Base-by-base conservation (phyloP, 1,139 yeast genomes). In the Yamadazyma atmosphaerica region DNA sequence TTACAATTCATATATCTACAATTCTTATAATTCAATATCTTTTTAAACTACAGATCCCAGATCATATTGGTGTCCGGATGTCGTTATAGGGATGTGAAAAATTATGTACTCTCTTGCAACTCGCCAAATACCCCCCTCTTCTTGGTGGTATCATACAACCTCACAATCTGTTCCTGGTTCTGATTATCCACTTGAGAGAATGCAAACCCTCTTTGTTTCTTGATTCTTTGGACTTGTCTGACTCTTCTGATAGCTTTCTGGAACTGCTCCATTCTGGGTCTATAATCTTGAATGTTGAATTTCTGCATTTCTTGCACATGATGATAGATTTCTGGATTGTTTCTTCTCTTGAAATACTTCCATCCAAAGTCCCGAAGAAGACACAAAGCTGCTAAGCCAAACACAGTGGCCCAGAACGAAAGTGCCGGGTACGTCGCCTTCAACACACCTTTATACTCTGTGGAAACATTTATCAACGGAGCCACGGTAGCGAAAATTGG, bases 151-250 rank as follows among this genome's bases (percentile, higher is more conserved):
- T 94, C 98, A 54, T 94, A 94, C 67, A 95, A 87, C 54, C 98
- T 78, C 37, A 94, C 84, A 47, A 94, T 80, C 56, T 83, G 82
- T 47, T 88, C 95, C 63, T 92, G 98, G 35, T 95, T 95, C 53
- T 82, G 85, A 51, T 86, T 95, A 50, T 89, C 96, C 37, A 87
- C 92, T 63, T 92, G 98, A 3, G 98, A 89, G 55, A 92, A 94
- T 1, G 99, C 99, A 73, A 88, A 94, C 14, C 98, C 98, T 64
- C 98, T 83, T 67, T 92, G 98, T 57, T 92, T 94, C 58, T 95
- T 87, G 85, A 92, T 90, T 62, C 99, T 79, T 62, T 92, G 97
- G 26, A 94, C 98, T 62, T 94, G 98, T 62, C 99, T 83, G 30
- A 92, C 98, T 59, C 90, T 92, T 57, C 98, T 78, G 43, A 94